phyloP scores from a whole-genome alignment of 139 green algal species.

The Cymbomonas tetramitiformis region DNA sequence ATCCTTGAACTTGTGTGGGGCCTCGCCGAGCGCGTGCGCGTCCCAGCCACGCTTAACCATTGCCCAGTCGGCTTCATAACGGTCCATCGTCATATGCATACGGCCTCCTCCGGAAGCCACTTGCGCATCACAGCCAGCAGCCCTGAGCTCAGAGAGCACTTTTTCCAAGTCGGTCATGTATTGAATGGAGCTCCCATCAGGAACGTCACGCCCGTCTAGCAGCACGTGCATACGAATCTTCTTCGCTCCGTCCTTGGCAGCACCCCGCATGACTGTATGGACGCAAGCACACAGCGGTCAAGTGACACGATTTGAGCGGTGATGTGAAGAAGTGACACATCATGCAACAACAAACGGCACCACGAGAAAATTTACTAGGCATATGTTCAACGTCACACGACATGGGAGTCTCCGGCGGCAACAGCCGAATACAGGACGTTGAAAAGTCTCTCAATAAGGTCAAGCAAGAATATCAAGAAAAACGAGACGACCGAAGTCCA shows the following conservation, averaged over 20 bases:
- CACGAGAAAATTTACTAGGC: no score
- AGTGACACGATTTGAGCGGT: neutral
- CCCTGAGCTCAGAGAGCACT: conserved; percentile 37
- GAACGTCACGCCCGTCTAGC: conserved; percentile 82
- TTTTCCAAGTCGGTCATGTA: conserved; percentile 58
- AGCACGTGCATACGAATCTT: conserved; percentile 75
- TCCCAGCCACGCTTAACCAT: conserved; percentile 86
- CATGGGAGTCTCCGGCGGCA: no score
- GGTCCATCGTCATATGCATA: conserved; percentile 92
- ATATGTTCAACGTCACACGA: no score
- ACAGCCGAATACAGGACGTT: no score
- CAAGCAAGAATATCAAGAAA: no score
- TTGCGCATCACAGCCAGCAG: conserved; percentile 45
- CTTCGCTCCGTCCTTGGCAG: conserved; percentile 65
- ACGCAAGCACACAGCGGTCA: neutral
- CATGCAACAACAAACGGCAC: no score
- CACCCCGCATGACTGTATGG: conserved; percentile 48
- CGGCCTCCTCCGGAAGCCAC: conserved; percentile 83
- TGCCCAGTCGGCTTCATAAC: conserved; percentile 89
- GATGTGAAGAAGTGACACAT: neutral
- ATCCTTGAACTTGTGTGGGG: conserved; percentile 57
- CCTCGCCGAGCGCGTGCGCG: conserved; percentile 77
- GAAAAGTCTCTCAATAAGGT: no score
- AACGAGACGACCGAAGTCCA: no score
- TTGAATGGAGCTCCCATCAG: conserved; percentile 58